A percentile compares a stretch with the other conserved stretches of the same genome.
Evolutionary conservation across 139 green algal species (phyloP).

Genomic region (Picochlorum sp.): DNA sequence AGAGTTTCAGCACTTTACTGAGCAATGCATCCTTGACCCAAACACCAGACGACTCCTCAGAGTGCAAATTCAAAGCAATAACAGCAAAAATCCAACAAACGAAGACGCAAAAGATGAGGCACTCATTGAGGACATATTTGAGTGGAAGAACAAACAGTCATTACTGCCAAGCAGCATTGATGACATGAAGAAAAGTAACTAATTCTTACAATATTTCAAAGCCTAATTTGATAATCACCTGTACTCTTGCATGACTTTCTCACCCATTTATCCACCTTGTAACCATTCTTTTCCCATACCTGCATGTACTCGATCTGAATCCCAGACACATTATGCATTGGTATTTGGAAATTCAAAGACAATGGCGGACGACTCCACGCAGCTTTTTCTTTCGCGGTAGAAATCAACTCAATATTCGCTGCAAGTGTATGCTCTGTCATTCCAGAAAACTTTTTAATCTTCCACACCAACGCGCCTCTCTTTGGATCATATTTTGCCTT

Average conservation of each 20-base stretch:
- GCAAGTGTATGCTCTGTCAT: conserved; percentile 69
- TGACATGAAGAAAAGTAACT: background rate
- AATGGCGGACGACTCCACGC: conserved; percentile 77
- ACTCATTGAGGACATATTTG: conserved; percentile 30
- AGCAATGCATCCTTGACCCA: conserved; percentile 20
- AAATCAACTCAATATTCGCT: conserved; percentile 83
- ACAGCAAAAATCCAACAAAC: background rate
- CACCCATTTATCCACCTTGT: conserved; percentile 87
- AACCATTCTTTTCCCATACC: conserved; percentile 72
- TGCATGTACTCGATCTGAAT: conserved; percentile 87
- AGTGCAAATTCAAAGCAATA: conserved; percentile 25
- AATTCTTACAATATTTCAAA: conserved; percentile 8
- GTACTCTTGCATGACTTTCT: conserved; percentile 74
- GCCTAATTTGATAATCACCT: conserved; percentile 61
- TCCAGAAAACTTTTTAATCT: conserved; percentile 71
- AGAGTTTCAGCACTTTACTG: conserved; percentile 52
- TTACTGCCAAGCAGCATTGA: conserved; percentile 21
- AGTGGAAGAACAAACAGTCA: conserved; percentile 48
- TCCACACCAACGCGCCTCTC: conserved; percentile 85
- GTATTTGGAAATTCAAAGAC: conserved; percentile 78
- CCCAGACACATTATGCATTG: conserved; percentile 83
- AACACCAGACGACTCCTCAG: conserved; percentile 28
- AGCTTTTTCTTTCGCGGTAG: conserved; percentile 75
- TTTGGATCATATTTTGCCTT: conserved; percentile 90
- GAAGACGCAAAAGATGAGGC: background rate